phyloP scores from a whole-genome alignment of 371 early-diverging fungal genomes.

The Mortierella sp. region DNA sequence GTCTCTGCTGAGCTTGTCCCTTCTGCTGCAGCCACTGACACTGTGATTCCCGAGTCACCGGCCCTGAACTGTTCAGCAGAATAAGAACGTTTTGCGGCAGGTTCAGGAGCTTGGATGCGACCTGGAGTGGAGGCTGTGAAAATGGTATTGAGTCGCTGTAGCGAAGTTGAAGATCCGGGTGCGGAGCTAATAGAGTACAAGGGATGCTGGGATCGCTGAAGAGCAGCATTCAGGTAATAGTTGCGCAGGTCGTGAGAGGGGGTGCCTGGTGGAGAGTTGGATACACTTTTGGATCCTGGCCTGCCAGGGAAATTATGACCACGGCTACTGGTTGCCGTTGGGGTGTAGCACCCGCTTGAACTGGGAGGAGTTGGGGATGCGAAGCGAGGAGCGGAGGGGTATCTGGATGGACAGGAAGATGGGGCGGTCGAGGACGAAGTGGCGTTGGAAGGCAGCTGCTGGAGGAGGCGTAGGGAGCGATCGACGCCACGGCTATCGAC shows the following conservation, averaged over 20 bases:
- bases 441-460: conserved; percentile 3
- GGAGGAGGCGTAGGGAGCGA: conserved; percentile 24
- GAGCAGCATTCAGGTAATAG: conserved; percentile 43
- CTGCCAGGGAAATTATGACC: conserved; percentile 3
- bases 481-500: conserved; percentile 28
- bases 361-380: conserved; percentile 22
- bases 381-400: conserved; percentile 49
- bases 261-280: conserved; percentile 47
- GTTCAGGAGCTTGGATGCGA: conserved; percentile 11
- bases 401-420: conserved; percentile 19
- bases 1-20: conserved; percentile 23
- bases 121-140: conserved; percentile 1
- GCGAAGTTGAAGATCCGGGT: conserved; percentile 22
- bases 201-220: conserved; percentile 33
- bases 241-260: conserved; percentile 41
- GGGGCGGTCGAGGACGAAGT: not conserved
- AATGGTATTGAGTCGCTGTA: conserved; percentile 16
- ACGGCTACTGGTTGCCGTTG: conserved; percentile 4
- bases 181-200: conserved; percentile 19
- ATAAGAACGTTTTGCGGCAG: conserved; percentile 19
- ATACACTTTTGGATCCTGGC: conserved; percentile 30
- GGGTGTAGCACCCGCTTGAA: conserved; percentile 35
- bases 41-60: conserved; percentile 28
- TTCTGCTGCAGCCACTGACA: conserved; percentile 29
- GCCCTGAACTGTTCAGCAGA: conserved; percentile 29